Conservation (phyloP, 345 rosid genomes). For the Pistacia integerrima region DNA sequence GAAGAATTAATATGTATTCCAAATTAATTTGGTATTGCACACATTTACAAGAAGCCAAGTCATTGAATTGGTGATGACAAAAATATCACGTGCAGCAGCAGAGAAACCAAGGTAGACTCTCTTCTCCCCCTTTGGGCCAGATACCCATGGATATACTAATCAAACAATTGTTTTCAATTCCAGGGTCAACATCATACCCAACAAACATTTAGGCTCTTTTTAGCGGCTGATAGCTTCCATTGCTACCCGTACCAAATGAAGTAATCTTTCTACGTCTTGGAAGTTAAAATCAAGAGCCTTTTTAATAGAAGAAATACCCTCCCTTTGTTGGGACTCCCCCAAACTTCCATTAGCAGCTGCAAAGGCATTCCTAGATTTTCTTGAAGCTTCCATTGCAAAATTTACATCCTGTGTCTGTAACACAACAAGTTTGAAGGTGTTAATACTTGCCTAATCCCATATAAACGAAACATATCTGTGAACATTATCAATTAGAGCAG, state of each 20-base stretch:
- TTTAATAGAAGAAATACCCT: conserved; percentile 64
- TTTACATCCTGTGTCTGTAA: conserved; percentile 79
- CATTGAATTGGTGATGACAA: conserved; percentile 8
- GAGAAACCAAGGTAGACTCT: conserved; percentile 15
- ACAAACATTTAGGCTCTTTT: conserved; percentile 23
- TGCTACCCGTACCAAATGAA: conserved; percentile 81
- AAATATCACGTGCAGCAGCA: conserved; percentile 13
- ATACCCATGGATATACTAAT: conserved; percentile 22
- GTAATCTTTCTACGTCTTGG: conserved; percentile 83
- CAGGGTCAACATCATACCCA: conserved; percentile 22
- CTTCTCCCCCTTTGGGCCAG: conserved; percentile 14
- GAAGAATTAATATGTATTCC: conserved; percentile 23
- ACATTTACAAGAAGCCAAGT: conserved; percentile 28
- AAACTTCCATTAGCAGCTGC: conserved; percentile 52
- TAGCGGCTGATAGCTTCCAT: conserved; percentile 71
- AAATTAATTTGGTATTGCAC: conserved; percentile 26
- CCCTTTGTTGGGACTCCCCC: conserved; percentile 58
- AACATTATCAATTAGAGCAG: neutral
- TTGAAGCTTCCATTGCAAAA: conserved; percentile 96
- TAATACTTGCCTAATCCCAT: conserved; percentile 6
- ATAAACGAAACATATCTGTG: neutral
- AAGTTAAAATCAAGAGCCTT: conserved; percentile 92
- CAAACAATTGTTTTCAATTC: conserved; percentile 10
- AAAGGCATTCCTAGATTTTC: conserved; percentile 72
- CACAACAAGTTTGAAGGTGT: conserved; percentile 20